Conservation (phyloP, 495 filamentous ascomycete genomes). For the Talaromyces liani region DNA sequence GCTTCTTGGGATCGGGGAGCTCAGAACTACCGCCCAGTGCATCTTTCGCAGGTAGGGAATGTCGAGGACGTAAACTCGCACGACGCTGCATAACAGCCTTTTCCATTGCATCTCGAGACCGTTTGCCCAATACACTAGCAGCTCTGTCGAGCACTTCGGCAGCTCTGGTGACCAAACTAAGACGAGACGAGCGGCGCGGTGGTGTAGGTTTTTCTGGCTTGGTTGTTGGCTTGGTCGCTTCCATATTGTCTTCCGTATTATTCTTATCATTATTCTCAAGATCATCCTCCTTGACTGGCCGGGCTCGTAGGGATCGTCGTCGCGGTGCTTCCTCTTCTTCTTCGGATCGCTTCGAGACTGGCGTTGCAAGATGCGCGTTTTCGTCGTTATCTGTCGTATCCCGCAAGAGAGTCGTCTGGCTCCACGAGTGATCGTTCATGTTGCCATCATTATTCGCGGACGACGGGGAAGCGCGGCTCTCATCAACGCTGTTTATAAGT, state of each 20-base stretch:
- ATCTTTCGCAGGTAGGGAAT: constrained; percentile 24
- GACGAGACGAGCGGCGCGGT: constrained; percentile 31
- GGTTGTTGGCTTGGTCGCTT: constrained; percentile 11
- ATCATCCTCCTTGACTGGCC: constrained; percentile 32
- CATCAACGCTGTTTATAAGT: constrained; percentile 24
- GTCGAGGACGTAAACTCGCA: constrained; percentile 33
- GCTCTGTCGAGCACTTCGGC: constrained; percentile 36
- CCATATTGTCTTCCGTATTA: constrained; percentile 20
- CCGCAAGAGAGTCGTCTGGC: constrained; percentile 23
- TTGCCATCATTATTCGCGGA: constrained; percentile 36
- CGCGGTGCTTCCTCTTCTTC: constrained; percentile 34
- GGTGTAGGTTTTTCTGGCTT: constrained; percentile 15
- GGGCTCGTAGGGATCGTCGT: constrained; percentile 37
- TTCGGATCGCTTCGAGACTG: constrained; percentile 24
- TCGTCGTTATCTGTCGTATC: constrained; percentile 28
- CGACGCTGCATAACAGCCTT: constrained; percentile 36
- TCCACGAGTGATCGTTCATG: constrained; percentile 37
- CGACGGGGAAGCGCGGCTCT: constrained; percentile 26
- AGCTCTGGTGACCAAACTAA: constrained; percentile 36
- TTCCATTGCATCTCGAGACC: constrained; percentile 36
- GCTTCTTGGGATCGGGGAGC: constrained; percentile 36
- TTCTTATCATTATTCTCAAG: constrained; percentile 25
- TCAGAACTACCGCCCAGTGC: constrained; percentile 17
- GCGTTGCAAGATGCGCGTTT: constrained; percentile 22
- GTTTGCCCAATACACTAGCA: constrained; percentile 47